Evolutionary conservation across 1,284 basidiomycete genomes (phyloP).

Genomic region (Naganishia sp.): DNA sequence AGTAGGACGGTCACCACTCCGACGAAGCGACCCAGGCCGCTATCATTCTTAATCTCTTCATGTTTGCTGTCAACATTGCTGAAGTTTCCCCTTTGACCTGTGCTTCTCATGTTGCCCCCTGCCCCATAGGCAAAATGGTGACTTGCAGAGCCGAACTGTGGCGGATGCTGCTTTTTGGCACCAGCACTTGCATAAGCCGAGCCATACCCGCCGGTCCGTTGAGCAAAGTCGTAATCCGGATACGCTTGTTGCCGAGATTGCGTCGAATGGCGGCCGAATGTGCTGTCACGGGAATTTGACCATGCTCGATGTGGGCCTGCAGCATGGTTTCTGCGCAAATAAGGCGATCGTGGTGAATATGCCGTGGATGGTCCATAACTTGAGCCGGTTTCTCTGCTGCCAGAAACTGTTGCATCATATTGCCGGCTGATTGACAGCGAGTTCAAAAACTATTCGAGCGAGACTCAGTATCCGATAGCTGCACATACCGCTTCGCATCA

Average conservation of each 20-base stretch:
- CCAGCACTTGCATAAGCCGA: constrained; percentile 26
- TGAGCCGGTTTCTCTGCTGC: constrained; percentile 14
- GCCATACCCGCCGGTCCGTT: constrained; percentile 27
- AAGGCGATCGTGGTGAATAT: constrained; percentile 33
- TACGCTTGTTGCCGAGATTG: constrained; percentile 27
- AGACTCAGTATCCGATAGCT: background rate
- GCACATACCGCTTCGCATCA: constrained; percentile 42
- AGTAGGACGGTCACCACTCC: constrained; percentile 30
- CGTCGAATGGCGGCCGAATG: constrained; percentile 20
- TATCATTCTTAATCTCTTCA: constrained; percentile 33
- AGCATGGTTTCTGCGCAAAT: constrained; percentile 28
- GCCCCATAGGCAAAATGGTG: constrained; percentile 29
- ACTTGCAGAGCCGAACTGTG: constrained; percentile 33
- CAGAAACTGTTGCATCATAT: constrained; percentile 31
- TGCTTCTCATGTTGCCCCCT: constrained; percentile 14
- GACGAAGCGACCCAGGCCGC: constrained; percentile 31
- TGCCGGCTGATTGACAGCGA: constrained; percentile 26
- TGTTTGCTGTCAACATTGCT: constrained; percentile 17
- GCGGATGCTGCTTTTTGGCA: constrained; percentile 19
- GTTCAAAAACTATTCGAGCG: no score
- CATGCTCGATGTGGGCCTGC: constrained; percentile 35
- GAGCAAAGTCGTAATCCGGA: constrained; percentile 29
- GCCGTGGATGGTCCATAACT: constrained; percentile 16
- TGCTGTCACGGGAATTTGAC: constrained; percentile 17
- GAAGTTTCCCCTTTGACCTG: constrained; percentile 19